Conservation (phyloP, 106 monocot genomes). For the Narthecium ossifragum region DNA sequence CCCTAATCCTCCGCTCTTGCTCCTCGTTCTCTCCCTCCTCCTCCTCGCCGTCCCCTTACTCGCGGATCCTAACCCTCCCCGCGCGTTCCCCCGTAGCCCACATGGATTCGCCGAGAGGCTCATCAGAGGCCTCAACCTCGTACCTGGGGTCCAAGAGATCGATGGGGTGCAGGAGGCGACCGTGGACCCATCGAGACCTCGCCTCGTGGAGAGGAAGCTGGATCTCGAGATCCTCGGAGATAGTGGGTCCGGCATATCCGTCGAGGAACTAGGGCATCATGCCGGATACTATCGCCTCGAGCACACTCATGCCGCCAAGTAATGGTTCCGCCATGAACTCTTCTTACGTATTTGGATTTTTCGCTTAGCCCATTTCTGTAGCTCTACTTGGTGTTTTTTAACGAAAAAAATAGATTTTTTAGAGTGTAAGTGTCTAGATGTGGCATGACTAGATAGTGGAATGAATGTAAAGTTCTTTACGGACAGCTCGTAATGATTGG, state of each 20-base stretch:
- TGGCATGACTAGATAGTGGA: too few species aligned
- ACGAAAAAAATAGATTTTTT: too few species aligned
- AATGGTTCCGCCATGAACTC: background rate
- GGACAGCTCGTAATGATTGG: background rate
- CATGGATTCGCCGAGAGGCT: constrained; percentile 27
- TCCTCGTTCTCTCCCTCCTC: constrained; percentile 14
- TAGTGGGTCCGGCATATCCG: constrained; percentile 22
- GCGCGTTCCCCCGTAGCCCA: constrained; percentile 6
- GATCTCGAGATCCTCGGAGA: constrained; percentile 26
- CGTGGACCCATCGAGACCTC: constrained; percentile 1
- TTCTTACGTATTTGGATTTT: background rate
- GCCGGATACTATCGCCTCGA: constrained; percentile 40
- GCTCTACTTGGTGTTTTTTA: too few species aligned
- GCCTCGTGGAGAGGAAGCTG: constrained; percentile 44
- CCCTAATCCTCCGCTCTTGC: background rate
- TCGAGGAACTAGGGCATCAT: constrained; percentile 51
- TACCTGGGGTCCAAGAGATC: constrained; percentile 14
- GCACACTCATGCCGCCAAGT: constrained; percentile 47
- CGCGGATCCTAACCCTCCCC: constrained; percentile 12
- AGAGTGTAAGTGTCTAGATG: too few species aligned
- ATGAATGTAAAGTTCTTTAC: too few species aligned
- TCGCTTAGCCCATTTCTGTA: too few species aligned
- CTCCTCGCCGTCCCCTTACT: background rate
- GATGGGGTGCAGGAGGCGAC: background rate
- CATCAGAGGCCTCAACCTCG: constrained; percentile 40